These are phyloP conservation scores for Turritis glabra DNA, from an alignment of 345 rosid species.

Conservation along the genomic window DNA sequence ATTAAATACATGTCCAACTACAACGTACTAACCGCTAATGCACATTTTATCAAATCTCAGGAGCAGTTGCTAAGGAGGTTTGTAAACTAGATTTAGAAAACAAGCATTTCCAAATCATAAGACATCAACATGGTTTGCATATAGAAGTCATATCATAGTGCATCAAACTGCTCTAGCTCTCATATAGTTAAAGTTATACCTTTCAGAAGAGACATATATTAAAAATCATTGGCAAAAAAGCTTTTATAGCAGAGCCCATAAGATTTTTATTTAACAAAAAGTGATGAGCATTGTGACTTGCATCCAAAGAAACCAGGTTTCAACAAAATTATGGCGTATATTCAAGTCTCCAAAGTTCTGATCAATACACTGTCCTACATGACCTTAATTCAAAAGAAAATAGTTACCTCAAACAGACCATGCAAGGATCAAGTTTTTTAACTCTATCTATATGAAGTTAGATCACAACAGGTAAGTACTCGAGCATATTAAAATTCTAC, in stretches of 20 bases:
- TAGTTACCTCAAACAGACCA: background rate
- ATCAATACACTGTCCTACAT: background rate
- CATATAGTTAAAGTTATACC: too few relatives aligned
- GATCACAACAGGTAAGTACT: background rate
- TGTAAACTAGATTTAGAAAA: background rate
- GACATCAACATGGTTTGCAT: background rate
- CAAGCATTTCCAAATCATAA: conserved; percentile 5
- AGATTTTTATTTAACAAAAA: too few relatives aligned
- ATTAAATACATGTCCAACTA: background rate
- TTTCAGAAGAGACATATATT: too few relatives aligned
- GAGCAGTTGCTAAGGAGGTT: conserved; percentile 1
- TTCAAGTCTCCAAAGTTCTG: background rate
- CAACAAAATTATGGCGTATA: background rate
- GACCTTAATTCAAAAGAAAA: background rate
- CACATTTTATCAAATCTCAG: too few relatives aligned
- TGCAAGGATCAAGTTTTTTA: background rate
- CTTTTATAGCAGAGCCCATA: too few relatives aligned
- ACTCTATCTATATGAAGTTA: background rate
- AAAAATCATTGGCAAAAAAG: too few relatives aligned
- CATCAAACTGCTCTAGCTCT: conserved; percentile 1
- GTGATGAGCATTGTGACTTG: background rate
- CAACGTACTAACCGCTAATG: too few relatives aligned
- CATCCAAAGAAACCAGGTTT: background rate
- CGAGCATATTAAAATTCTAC: background rate
- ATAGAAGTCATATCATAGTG: conserved; percentile 6